Conservation (phyloP, 2,329 filamentous ascomycete genomes). For the Dothideomycetes sp. region DNA sequence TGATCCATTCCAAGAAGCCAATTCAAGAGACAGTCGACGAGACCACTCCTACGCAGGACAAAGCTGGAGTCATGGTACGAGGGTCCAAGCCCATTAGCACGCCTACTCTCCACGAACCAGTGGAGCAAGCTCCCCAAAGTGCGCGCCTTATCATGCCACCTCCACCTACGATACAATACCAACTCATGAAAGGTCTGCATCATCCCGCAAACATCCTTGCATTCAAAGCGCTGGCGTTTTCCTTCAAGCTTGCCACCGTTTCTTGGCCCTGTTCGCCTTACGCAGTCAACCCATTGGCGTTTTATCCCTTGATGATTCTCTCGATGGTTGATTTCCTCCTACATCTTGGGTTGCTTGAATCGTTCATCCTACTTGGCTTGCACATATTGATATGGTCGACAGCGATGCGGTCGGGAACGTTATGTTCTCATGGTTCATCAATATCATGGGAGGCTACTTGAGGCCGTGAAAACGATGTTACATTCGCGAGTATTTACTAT, state of each 20-base stretch:
- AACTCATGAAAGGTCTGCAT: slow-evolving; percentile 20
- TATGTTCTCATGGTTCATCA: not conserved
- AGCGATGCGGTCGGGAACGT: slow-evolving; percentile 45
- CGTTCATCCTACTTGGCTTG: slow-evolving; percentile 61
- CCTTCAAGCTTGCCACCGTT: no score
- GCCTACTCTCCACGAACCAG: not conserved
- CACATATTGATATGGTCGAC: slow-evolving; percentile 60
- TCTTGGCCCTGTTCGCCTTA: slow-evolving; percentile 61
- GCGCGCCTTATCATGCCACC: slow-evolving; percentile 25
- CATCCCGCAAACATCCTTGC: slow-evolving; percentile 41
- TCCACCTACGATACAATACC: slow-evolving; percentile 19
- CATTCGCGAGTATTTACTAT: no score
- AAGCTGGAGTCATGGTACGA: not conserved
- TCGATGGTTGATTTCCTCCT: slow-evolving; percentile 60
- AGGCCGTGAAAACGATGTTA: no score
- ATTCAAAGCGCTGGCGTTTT: slow-evolving; percentile 55
- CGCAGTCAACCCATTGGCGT: slow-evolving; percentile 51
- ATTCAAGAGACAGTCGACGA: not conserved
- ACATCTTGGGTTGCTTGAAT: slow-evolving; percentile 36
- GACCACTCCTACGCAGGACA: not conserved
- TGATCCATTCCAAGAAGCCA: slow-evolving; percentile 1
- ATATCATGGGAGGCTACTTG: no score
- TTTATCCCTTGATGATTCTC: slow-evolving; percentile 56
- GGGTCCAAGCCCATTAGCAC: not conserved
- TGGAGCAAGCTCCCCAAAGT: slow-evolving; percentile 12